These are phyloP conservation scores for Vitellaria paradoxa DNA, from an alignment of 179 eudicot species.

Conservation along the genomic window DNA sequence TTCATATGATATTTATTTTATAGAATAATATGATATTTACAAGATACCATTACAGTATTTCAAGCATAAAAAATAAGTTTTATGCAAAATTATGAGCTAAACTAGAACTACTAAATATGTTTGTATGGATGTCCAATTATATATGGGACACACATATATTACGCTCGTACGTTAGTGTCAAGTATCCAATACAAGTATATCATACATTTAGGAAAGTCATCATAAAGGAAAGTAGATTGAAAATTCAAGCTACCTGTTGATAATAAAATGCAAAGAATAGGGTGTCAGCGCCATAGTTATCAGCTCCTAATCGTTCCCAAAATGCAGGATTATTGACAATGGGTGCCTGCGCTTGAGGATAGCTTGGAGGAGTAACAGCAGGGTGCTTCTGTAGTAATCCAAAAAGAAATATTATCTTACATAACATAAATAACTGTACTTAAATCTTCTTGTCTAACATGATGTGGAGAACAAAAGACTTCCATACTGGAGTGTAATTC, in stretches of 20 bases:
- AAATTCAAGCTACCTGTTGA: slow-evolving; percentile 55
- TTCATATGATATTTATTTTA: too few species aligned
- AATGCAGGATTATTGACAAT: slow-evolving; percentile 90
- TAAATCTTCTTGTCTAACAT: not conserved
- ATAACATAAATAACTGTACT: not conserved
- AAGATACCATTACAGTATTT: too few species aligned
- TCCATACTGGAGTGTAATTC: slow-evolving; percentile 82
- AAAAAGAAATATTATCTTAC: not conserved
- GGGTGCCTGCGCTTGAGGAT: slow-evolving; percentile 98
- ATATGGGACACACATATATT: too few species aligned
- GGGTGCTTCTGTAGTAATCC: slow-evolving; percentile 68
- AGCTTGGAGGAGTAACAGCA: slow-evolving; percentile 78
- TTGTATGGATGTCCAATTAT: too few species aligned
- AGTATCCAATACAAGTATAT: too few species aligned
- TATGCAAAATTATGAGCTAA: too few species aligned
- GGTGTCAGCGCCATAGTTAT: slow-evolving; percentile 67
- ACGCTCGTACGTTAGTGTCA: too few species aligned
- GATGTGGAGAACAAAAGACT: not conserved
- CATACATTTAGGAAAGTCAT: not conserved
- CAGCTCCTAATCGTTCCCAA: slow-evolving; percentile 91
- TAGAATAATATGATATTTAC: too few species aligned
- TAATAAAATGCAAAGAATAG: slow-evolving; percentile 89
- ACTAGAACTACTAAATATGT: too few species aligned
- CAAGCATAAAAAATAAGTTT: too few species aligned
- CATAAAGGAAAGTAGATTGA: slow-evolving; percentile 7